These are phyloP conservation scores for Podaxis carcinomalis DNA, from an alignment of 768 basidiomycete genomes.

Conservation along the genomic window DNA sequence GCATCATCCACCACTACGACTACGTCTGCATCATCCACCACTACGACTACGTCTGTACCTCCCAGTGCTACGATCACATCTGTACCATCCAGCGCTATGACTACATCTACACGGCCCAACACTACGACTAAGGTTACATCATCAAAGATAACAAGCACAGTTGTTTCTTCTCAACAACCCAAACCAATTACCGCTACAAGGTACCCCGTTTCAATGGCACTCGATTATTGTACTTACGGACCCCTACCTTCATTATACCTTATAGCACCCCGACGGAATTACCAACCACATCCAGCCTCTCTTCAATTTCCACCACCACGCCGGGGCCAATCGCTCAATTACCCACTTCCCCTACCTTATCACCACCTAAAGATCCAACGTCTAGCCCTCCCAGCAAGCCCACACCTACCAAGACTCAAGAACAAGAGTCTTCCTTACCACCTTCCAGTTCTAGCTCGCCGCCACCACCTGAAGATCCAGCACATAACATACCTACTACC, in stretches of 20 bases:
- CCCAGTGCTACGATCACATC: not conserved
- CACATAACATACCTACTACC: not conserved
- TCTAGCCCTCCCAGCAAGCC: not conserved
- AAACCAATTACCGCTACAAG: not conserved
- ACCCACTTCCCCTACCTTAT: not conserved
- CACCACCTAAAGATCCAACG: not conserved
- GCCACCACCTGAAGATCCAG: too few species aligned
- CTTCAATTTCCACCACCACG: not conserved
- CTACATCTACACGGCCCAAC: not conserved
- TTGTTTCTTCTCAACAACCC: not conserved
- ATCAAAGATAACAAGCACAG: not conserved
- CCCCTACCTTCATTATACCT: too few species aligned
- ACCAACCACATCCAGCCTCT: not conserved
- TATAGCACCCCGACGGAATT: not conserved
- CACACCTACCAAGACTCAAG: too few species aligned
- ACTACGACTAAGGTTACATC: not conserved
- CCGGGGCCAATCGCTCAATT: too few species aligned
- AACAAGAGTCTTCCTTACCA: too few species aligned
- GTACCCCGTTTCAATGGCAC: not conserved
- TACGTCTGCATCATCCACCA: too few species aligned
- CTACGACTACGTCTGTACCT: not conserved
- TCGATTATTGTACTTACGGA: not conserved
- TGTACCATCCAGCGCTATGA: not conserved
- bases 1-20: too few species aligned
- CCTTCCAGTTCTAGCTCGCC: too few species aligned